Evolutionary conservation across 768 basidiomycete species (phyloP), one percentile per base, ranked within the genome.

Genomic region (Epithele typhae): DNA sequence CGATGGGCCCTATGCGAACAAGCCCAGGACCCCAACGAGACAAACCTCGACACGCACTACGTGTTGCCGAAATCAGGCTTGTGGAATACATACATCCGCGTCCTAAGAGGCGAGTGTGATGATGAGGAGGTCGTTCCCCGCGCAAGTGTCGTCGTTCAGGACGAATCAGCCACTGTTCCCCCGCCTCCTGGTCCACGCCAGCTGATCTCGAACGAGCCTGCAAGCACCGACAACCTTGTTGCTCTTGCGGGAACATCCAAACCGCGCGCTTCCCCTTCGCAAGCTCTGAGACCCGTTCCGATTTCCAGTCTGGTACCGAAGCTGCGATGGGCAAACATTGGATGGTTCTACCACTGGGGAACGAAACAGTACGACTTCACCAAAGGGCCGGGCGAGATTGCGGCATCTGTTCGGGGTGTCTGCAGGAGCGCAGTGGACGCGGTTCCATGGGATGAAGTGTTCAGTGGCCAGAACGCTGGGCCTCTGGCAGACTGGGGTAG

Each of bases 301-400:
- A 68, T 79, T 2, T 77, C 77, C 1, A 67, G 75, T 22, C 75
- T 97, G 12, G 56, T 94, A 14, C 72, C 71, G 5, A 93, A 89
- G 62, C 63, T 99, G 39, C 78, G 95, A 39, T 99, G 95, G 95
- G 87, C 92, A 1, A 98, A 95, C 58, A 86, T 99, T 40, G 95
- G 95, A 9, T 89, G 88, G 82, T 89, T 79, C 43, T 99, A 99
- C 65, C 92, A 98, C 69, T 97, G 95, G 95, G 88, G 90, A 3
- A 88, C 82, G 23, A 99, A 98, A 59, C 84, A 88, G 48, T 99
- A 99, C 60, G 91, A 96, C 59, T 93, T 96, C 55, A 76, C 79
- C 1, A 81, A 75, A 43, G 79, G 79, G 2, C 80, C 77, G 46
- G 83, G 79, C 0, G 70, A 71, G 0, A 80, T 97, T 37, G 78